phyloP scores from a whole-genome alignment of 2,329 filamentous ascomycete species.

The Trichoderma sp. region DNA sequence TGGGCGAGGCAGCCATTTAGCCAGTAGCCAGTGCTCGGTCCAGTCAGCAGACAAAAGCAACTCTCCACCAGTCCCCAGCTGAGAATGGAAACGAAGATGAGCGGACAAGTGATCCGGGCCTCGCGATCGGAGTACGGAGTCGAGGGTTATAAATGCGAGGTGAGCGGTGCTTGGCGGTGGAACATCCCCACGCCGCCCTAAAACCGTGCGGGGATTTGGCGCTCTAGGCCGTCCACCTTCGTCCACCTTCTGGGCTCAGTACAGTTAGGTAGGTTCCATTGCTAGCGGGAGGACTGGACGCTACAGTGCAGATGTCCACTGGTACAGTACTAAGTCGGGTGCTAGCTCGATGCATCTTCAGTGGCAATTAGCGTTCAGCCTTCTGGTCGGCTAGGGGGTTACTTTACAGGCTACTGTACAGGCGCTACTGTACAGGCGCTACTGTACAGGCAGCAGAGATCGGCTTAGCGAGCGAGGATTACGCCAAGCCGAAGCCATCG shows the following conservation, averaged over 20 bases:
- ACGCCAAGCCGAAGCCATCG: not conserved
- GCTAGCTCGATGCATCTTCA: not conserved
- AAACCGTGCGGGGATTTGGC: not conserved
- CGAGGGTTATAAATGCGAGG: slow-evolving; percentile 15
- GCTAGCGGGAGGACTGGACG: not conserved
- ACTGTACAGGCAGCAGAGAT: not conserved
- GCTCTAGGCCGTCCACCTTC: not conserved
- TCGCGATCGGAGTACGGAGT: slow-evolving; percentile 6
- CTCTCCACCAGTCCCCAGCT: slow-evolving; percentile 3
- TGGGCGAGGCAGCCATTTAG: slow-evolving; percentile 2
- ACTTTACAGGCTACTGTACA: no score
- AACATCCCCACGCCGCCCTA: not conserved
- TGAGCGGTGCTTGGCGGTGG: not conserved
- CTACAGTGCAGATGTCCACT: not conserved
- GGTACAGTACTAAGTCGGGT: no score
- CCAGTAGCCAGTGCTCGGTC: no score
- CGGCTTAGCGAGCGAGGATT: not conserved
- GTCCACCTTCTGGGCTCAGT: no score
- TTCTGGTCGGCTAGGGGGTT: not conserved
- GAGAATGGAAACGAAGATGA: not conserved
- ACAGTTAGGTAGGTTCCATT: not conserved
- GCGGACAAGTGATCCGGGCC: slow-evolving; percentile 14
- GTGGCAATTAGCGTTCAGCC: not conserved
- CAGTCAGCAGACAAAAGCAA: not conserved
- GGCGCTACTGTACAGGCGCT: not conserved